Evolutionary conservation across 2,329 filamentous ascomycete species (phyloP), one percentile per base, ranked within the genome.

Genomic region (Cryoendolithus antarcticus): DNA sequence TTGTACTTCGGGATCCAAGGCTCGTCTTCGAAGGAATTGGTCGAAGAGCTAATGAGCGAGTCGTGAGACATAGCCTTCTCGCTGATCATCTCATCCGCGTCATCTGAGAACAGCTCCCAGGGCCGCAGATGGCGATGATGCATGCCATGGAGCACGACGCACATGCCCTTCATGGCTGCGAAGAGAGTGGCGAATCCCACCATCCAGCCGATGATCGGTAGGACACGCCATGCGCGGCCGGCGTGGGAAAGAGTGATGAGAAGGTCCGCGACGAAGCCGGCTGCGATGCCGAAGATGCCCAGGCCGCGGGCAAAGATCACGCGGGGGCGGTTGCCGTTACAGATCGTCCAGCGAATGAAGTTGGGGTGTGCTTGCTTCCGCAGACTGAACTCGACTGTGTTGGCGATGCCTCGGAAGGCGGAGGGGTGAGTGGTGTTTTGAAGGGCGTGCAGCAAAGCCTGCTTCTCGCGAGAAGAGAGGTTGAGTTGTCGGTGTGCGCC

Each of bases 341-440:
- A 81, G 57, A 88, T 84, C 34, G 75, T 77, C 82, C 82, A 89
- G 42, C 82, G 76, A 50, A 89, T 77, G 66, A 89, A 89, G 63
- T 89, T 88, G 48, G 82, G 82, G 52, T 89, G 83, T 1, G 81
- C 75, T 57, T 88, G 82, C 48, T 72, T 72, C 24, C 84, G 79
- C 3, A 91, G 74, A 7, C 73, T 71, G 54, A 70, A 72, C 54
- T 89, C 83, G 13, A 82, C 71, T 3, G 70, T 75, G 37, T 65
- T 68, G 37, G 71, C 67, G 34, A 83, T 65, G 24, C 70, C 62
- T 21, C 67, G 65, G 49, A 89, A 75, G 0, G 82, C 82, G 1
- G 77, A 77, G 0, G 84, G 84, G 54, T 89, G 82, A 0, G 83
- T 89, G 0, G 83, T 89, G 57, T 76, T 69, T 11, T 80, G 72